Percentiles rank a stretch among this genome's conserved stretches.
Evolutionary conservation across 345 rosid species (phyloP).

Genomic region (Brassica rapa): DNA sequence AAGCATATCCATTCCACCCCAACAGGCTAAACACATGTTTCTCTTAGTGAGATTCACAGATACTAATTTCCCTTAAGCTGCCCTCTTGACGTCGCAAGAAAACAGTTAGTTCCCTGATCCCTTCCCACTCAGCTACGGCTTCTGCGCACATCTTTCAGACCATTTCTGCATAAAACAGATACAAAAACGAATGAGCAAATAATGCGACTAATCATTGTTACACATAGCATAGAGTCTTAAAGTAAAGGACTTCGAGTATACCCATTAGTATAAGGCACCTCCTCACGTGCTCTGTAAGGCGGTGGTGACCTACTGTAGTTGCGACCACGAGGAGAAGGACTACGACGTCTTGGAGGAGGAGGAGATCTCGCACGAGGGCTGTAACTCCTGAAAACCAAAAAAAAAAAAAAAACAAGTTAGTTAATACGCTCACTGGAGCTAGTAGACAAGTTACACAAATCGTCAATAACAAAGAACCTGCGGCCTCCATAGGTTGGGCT

Average conservation of each 20-base stretch:
- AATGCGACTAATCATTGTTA: background rate
- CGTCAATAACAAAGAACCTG: slow-evolving; percentile 35
- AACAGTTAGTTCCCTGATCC: slow-evolving; percentile 41
- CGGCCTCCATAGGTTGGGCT: slow-evolving; percentile 84
- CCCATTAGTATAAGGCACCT: slow-evolving; percentile 89
- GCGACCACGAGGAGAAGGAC: slow-evolving; percentile 79
- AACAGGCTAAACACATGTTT: slow-evolving; percentile 60
- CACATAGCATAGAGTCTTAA: background rate
- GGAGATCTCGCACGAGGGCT: slow-evolving; percentile 88
- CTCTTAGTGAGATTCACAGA: slow-evolving; percentile 57
- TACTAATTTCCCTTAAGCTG: slow-evolving; percentile 53
- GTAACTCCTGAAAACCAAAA: slow-evolving; percentile 59
- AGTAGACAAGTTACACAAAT: background rate
- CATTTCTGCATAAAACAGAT: slow-evolving; percentile 73
- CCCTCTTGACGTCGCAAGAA: slow-evolving; percentile 20
- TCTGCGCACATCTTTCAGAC: slow-evolving; percentile 71
- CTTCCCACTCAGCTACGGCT: slow-evolving; percentile 78
- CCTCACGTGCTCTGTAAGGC: slow-evolving; percentile 76
- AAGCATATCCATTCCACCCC: slow-evolving; percentile 60
- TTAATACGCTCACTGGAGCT: background rate
- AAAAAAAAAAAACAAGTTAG: slow-evolving; percentile 9
- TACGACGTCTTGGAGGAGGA: slow-evolving; percentile 74
- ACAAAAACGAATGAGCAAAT: too few species aligned
- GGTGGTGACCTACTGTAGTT: slow-evolving; percentile 94
- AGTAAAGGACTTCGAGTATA: slow-evolving; percentile 33